Conservation (phyloP, 2,329 filamentous ascomycete genomes). For the Colletotrichum destructivum region DNA sequence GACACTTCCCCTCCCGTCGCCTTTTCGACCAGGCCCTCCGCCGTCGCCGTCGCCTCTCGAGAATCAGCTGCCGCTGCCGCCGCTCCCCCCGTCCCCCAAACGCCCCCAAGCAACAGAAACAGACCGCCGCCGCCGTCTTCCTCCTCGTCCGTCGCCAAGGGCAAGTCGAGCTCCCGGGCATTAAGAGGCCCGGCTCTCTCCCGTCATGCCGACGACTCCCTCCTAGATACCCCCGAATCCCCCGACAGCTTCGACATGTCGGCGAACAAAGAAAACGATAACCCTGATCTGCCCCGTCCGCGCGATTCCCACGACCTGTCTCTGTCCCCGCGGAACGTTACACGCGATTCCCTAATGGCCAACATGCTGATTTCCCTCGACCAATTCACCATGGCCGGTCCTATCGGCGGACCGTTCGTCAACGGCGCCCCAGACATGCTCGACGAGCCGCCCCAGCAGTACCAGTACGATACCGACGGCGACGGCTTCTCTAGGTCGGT, state of each 20-base stretch:
- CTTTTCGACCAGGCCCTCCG: constrained; percentile 20
- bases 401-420: constrained; percentile 21
- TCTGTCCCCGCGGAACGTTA: constrained; percentile 81
- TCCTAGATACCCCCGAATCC: constrained; percentile 58
- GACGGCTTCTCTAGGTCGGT: constrained; percentile 36
- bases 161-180: constrained; percentile 53
- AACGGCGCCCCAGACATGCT: constrained; percentile 23
- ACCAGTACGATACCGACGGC: constrained; percentile 40
- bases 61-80: constrained; percentile 10
- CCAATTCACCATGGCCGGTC: constrained; percentile 74
- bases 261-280: constrained; percentile 50
- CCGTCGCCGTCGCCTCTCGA: constrained; percentile 32
- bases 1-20: constrained; percentile 37
- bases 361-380: constrained; percentile 97
- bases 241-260: constrained; percentile 53
- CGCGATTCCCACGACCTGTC: constrained; percentile 89
- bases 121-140: constrained; percentile 19
- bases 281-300: constrained; percentile 48
- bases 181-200: constrained; percentile 48
- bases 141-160: constrained; percentile 32
- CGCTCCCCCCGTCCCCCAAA: constrained; percentile 25
- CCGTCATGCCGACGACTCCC: constrained; percentile 52
- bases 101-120: constrained; percentile 37
- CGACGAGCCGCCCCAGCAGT: constrained; percentile 36
- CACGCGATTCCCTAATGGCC: constrained; percentile 91